These are phyloP conservation scores for Cornus suecica DNA, from an alignment of 148 eudicot species.

Conservation along the genomic window DNA sequence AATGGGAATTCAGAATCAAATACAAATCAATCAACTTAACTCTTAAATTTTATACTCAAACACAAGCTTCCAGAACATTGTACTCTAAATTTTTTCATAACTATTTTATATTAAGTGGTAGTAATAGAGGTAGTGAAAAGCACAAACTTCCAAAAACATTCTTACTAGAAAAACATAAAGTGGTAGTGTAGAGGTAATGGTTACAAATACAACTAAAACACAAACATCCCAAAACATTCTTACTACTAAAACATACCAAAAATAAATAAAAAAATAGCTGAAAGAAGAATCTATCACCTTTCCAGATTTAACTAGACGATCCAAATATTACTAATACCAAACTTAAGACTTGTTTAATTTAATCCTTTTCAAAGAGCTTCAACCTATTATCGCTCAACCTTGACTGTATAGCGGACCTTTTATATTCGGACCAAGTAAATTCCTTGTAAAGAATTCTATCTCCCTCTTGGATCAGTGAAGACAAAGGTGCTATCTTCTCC, in stretches of 20 bases:
- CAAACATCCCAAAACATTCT: too few species aligned
- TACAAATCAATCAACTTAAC: too few species aligned
- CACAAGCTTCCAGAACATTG: too few species aligned
- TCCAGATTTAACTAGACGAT: background rate
- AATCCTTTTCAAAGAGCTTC: slow-evolving; percentile 22
- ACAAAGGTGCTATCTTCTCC: slow-evolving; percentile 51
- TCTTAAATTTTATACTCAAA: too few species aligned
- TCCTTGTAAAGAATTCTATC: slow-evolving; percentile 43
- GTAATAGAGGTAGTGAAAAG: too few species aligned
- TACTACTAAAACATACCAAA: too few species aligned
- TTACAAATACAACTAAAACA: background rate
- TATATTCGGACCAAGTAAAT: slow-evolving; percentile 52
- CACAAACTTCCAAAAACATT: too few species aligned
- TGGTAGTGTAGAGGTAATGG: background rate
- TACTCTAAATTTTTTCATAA: too few species aligned
- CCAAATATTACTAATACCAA: background rate
- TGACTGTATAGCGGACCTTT: slow-evolving; percentile 41
- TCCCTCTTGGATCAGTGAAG: slow-evolving; percentile 41
- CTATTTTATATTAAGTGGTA: too few species aligned
- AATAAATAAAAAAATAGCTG: background rate
- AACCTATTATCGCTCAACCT: slow-evolving; percentile 44
- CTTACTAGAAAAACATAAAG: too few species aligned
- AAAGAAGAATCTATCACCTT: background rate
- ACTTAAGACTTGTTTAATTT: background rate
- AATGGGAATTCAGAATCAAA: too few species aligned